Conservation (phyloP, 129 eudicot genomes). For the Solidago caesia region DNA sequence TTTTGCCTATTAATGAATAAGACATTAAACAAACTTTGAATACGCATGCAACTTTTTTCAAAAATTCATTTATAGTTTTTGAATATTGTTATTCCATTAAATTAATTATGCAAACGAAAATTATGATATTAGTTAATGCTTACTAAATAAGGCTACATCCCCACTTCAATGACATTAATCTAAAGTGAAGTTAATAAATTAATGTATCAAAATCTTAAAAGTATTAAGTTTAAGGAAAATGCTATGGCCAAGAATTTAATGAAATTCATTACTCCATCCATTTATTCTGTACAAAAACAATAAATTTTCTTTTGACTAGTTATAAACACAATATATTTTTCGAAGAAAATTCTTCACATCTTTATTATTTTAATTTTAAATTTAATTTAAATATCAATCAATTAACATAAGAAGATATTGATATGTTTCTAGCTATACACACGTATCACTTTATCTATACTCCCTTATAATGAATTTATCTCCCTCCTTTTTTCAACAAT, state of each 20-base stretch:
- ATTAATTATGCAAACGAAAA: background rate
- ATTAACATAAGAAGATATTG: too few relatives aligned
- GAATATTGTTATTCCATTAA: constrained; percentile 6
- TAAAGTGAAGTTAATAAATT: constrained; percentile 8
- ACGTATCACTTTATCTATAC: too few relatives aligned
- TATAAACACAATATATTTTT: too few relatives aligned
- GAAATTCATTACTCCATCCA: constrained; percentile 22
- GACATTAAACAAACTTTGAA: constrained; percentile 12
- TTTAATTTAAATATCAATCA: too few relatives aligned
- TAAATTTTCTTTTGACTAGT: too few relatives aligned
- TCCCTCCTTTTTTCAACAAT: too few relatives aligned
- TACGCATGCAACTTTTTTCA: background rate
- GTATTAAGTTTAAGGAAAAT: constrained; percentile 20
- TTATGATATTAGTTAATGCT: constrained; percentile 5
- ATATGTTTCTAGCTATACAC: too few relatives aligned
- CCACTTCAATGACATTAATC: constrained; percentile 29
- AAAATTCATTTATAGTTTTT: background rate
- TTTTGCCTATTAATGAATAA: constrained; percentile 11
- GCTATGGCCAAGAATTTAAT: constrained; percentile 33
- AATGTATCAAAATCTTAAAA: constrained; percentile 23
- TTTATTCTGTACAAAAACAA: background rate
- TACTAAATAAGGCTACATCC: constrained; percentile 14
- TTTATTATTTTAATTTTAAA: too few relatives aligned
- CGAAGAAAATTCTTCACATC: too few relatives aligned
- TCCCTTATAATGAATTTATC: too few relatives aligned